Evolutionary conservation across 257 asterid genomes (phyloP).

Genomic region (Lithospermum erythrorhizon): DNA sequence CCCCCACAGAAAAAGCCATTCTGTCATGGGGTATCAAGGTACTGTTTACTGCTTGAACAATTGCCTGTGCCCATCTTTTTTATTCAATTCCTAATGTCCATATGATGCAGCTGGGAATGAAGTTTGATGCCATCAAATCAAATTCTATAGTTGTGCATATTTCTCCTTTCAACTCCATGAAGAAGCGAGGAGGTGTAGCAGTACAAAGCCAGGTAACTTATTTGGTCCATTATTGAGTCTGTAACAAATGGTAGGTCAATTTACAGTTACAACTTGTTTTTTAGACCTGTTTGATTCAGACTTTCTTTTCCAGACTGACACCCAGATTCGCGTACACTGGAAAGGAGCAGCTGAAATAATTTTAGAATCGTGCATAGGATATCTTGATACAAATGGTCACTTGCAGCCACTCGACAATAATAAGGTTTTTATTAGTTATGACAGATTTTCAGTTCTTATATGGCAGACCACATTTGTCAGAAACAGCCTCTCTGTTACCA

Average conservation of each 20-base stretch:
- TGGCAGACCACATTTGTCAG: background rate
- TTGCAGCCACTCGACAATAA: conserved; percentile 46
- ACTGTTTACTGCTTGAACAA: background rate
- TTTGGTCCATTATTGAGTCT: background rate
- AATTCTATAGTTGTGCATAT: conserved; percentile 76
- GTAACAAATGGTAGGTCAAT: background rate
- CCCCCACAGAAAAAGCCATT: conserved; percentile 93
- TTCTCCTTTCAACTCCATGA: conserved; percentile 87
- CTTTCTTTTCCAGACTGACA: conserved; percentile 38
- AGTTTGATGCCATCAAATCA: conserved; percentile 62
- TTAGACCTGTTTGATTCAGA: background rate
- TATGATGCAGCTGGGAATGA: conserved; percentile 72
- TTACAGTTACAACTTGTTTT: background rate
- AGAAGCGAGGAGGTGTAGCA: conserved; percentile 91
- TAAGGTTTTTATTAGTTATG: conserved; percentile 31
- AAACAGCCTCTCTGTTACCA: too few relatives aligned
- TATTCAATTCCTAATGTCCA: conserved; percentile 9
- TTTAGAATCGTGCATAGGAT: conserved; percentile 51
- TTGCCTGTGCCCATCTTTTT: background rate
- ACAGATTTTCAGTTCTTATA: background rate
- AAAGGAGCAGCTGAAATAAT: conserved; percentile 98
- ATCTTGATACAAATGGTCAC: conserved; percentile 51
- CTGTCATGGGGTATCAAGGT: conserved; percentile 96
- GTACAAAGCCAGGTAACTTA: conserved; percentile 51
- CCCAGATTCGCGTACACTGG: conserved; percentile 83